These are phyloP conservation scores for Lentinula sp. DNA, from an alignment of 768 basidiomycete species.

Conservation along the genomic window DNA sequence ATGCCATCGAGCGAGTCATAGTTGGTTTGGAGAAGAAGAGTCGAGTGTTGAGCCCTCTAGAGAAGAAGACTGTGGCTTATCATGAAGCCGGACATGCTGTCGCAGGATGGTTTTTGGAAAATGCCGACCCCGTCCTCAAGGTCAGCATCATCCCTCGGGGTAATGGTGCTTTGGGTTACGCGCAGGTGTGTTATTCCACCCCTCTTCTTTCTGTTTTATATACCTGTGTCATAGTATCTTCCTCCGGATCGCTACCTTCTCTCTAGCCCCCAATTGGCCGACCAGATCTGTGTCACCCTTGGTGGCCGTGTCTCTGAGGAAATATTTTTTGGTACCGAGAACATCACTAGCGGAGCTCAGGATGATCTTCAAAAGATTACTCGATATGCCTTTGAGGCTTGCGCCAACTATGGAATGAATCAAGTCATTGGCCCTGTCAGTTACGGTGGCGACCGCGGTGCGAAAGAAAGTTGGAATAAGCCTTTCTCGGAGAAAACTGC, in stretches of 20 bases:
- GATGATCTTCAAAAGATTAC: conserved; percentile 99
- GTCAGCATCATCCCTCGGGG: conserved; percentile 98
- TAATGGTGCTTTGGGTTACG: conserved; percentile 92
- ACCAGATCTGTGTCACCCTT: conserved; percentile 97
- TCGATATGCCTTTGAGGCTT: conserved; percentile 93
- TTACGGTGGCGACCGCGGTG: conserved; percentile 83
- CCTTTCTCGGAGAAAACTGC: conserved; percentile 98
- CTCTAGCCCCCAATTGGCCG: conserved; percentile 89
- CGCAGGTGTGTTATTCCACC: conserved; percentile 55
- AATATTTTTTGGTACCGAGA: conserved; percentile 88
- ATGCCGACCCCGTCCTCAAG: conserved; percentile 94
- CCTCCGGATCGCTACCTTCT: conserved; percentile 95
- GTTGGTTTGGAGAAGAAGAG: conserved; percentile 96
- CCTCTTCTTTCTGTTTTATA: not conserved
- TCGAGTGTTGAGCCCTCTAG: conserved; percentile 85
- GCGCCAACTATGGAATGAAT: conserved; percentile 97
- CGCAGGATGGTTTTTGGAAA: conserved; percentile 97
- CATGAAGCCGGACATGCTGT: conserved; percentile 99
- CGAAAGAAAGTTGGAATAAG: conserved; percentile 89
- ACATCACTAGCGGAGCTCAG: conserved; percentile 97
- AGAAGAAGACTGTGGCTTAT: conserved; percentile 98
- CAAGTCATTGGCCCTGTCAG: conserved; percentile 90
- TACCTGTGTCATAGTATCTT: conserved; percentile 55
- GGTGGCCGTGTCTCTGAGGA: conserved; percentile 98
- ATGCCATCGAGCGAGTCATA: conserved; percentile 96